Evolutionary conservation across 2,329 filamentous ascomycete species (phyloP), one percentile per base, ranked within the genome.

Genomic region (Calonectria pteridis): DNA sequence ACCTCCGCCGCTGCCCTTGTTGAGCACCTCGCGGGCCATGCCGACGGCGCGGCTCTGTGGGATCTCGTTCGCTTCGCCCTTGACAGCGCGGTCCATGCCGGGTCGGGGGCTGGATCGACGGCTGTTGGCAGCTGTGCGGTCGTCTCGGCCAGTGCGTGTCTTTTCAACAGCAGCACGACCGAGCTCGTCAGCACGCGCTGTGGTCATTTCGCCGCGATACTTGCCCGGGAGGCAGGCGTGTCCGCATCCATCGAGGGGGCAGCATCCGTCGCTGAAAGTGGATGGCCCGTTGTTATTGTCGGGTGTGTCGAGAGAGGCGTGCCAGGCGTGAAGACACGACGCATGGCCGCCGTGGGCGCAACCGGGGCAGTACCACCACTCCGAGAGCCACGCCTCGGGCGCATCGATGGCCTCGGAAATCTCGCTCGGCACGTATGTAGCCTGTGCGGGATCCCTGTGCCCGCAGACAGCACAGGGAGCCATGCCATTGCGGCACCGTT

Each of bases 291-390:
- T 73, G 6, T 75, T 35, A 11, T 71, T 71, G 33, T 79, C 76
- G 23, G 37, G 77, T 2, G 62, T 11, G 7, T 76, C 78, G 2
- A 81, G 70, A 7, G 85, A 79, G 0, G 85, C 85, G 80, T 93
- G 91, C 91, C 91, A 93, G 2, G 86, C 86, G 68, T 89, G 86
- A 1, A 93, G 85, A 72, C 91, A 93, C 0, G 88, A 87, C 0
- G 89, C 87, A 80, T 93, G 91, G 0, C 91, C 91, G 33, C 91
- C 91, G 77, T 93, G 91, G 1, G 87, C 87, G 77, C 91, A 93
- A 16, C 89, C 89, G 1, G 89, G 88, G 72, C 91, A 93, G 77
- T 90, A 91, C 90, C 90, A 93, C 91, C 91, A 93, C 2, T 87
- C 87, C 0, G 84, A 80, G 6, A 85, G 80, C 77, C 80, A 83